A percentile compares a stretch with the other conserved stretches of the same genome.
phyloP scores from a whole-genome alignment of 2,329 filamentous ascomycete genomes.

The Herpotrichia juniperi region DNA sequence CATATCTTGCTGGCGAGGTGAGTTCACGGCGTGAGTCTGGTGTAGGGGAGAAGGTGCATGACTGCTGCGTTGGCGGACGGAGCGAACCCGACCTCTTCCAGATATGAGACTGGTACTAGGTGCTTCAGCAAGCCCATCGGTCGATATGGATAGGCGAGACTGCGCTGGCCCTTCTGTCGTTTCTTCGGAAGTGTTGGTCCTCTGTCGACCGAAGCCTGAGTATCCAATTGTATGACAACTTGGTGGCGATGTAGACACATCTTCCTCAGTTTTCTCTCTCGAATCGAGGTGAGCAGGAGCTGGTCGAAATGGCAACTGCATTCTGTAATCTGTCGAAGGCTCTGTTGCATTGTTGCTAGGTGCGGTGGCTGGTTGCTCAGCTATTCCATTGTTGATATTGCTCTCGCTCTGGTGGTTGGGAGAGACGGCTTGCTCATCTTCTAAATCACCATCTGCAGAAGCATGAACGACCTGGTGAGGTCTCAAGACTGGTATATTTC shows the following conservation, averaged over 20 bases:
- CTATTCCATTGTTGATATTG: not conserved
- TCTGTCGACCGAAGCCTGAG: conserved; percentile 10
- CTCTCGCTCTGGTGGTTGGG: conserved; percentile 10
- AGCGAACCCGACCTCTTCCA: conserved; percentile 5
- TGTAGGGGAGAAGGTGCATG: conserved; percentile 23
- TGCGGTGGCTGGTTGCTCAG: conserved; percentile 3
- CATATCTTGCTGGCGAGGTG: conserved; percentile 9
- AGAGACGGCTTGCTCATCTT: conserved; percentile 8
- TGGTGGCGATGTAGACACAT: conserved; percentile 13
- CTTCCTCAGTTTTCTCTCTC: conserved; percentile 13
- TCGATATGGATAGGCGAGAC: conserved; percentile 10
- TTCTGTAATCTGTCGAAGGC: conserved; percentile 1
- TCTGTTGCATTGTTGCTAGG: conserved; percentile 6
- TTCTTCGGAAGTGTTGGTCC: conserved; percentile 16
- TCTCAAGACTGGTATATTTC: conserved; percentile 30
- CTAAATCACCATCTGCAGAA: conserved; percentile 20
- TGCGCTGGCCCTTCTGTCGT: conserved; percentile 5
- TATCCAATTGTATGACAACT: conserved; percentile 11
- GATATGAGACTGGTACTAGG: conserved; percentile 17
- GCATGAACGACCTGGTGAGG: conserved; percentile 28
- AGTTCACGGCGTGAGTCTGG: conserved; percentile 21
- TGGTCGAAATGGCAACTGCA: conserved; percentile 32
- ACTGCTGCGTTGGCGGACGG: conserved; percentile 12
- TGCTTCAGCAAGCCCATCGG: conserved; percentile 10
- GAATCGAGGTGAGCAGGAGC: conserved; percentile 5